Evolutionary conservation across 179 eudicot genomes (phyloP).

Genomic region (Heliamphora pulchella): DNA sequence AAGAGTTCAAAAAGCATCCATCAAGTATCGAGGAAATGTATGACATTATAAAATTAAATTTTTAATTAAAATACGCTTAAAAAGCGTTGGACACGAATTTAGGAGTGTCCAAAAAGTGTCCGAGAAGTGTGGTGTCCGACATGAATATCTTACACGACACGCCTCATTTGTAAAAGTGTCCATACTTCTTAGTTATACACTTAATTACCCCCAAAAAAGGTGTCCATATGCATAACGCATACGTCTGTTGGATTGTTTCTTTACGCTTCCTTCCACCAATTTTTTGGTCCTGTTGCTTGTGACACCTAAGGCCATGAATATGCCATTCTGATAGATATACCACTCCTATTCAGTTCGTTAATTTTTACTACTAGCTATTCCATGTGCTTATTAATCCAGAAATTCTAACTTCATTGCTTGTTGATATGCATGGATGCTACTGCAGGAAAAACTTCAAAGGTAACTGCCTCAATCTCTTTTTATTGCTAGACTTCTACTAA

Average conservation of each 20-base stretch:
- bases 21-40: too few species aligned
- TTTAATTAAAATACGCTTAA: too few species aligned
- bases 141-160: too few species aligned
- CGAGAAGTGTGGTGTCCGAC: too few species aligned
- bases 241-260: background rate
- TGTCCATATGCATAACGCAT: too few species aligned
- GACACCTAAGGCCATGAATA: background rate
- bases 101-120: too few species aligned
- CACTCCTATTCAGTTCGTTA: background rate
- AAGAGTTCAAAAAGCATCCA: too few species aligned
- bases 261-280: background rate
- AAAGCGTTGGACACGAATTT: too few species aligned
- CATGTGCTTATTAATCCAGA: conserved; percentile 21
- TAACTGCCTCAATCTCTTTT: conserved; percentile 17
- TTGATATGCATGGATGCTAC: conserved; percentile 28
- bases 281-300: background rate
- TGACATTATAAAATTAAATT: too few species aligned
- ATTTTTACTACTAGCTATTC: conserved; percentile 3
- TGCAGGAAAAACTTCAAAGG: conserved; percentile 74
- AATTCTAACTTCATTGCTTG: conserved; percentile 27
- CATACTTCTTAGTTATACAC: too few species aligned
- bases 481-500: background rate
- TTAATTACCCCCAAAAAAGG: too few species aligned
- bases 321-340: background rate
- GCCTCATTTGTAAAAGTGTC: too few species aligned